These are phyloP conservation scores for Cadophora gregata DNA, from an alignment of 2,329 filamentous ascomycete genomes.

Conservation along the genomic window DNA sequence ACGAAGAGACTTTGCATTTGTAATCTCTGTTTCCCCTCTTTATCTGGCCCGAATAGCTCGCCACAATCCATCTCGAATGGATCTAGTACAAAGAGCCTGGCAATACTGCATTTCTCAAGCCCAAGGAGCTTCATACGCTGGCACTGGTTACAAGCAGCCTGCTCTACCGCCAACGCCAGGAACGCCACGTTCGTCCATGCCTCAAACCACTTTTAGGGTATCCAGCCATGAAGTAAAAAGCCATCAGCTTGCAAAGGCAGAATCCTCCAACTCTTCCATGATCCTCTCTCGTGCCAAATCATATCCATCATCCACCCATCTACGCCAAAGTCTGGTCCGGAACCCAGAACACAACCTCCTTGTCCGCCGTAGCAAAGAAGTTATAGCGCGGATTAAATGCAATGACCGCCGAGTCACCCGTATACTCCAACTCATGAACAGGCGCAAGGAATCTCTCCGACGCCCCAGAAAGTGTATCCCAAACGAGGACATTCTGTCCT, in stretches of 20 bases:
- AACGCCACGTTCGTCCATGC: background rate
- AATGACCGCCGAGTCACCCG: constrained; percentile 73
- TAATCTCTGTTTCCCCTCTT: background rate
- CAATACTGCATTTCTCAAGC: background rate
- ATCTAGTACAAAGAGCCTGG: background rate
- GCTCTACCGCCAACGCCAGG: background rate
- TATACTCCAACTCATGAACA: constrained; percentile 67
- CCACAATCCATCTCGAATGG: background rate
- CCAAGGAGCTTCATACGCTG: background rate
- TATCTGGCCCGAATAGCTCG: background rate
- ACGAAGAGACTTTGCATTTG: background rate
- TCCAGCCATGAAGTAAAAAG: background rate
- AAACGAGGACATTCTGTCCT: constrained; percentile 76
- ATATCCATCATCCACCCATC: background rate
- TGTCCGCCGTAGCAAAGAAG: constrained; percentile 87
- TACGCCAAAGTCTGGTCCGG: constrained; percentile 58
- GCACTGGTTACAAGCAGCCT: background rate
- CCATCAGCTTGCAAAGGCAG: background rate
- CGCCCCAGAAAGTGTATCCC: constrained; percentile 73
- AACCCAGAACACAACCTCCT: constrained; percentile 80
- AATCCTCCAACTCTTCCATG: background rate
- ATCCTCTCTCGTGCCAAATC: background rate
- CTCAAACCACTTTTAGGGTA: constrained; percentile 1
- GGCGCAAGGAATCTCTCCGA: constrained; percentile 67
- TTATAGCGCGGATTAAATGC: constrained; percentile 93